Base-by-base conservation (phyloP, 2,329 filamentous ascomycete species). In the Aspergillus brasiliensis region DNA sequence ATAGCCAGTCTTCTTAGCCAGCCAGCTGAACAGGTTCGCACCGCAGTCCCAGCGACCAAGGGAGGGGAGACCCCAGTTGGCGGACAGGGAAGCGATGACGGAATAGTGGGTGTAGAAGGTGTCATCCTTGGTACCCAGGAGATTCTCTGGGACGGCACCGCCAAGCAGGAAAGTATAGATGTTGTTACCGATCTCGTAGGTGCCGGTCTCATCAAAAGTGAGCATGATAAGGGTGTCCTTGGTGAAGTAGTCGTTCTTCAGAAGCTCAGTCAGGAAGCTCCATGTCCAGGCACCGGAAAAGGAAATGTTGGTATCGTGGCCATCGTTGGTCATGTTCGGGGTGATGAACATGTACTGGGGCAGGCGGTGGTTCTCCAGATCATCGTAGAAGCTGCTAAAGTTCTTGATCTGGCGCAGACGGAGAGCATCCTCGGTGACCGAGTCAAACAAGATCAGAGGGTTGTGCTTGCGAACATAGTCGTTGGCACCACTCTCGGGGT, bases 391-490 rank as follows among this genome's bases (percentile, higher is more conserved):
- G 65, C 82, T 71, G 46, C 81, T 87, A 62, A 91, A 80, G 77
- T 91, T 92, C 83, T 95, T 94, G 76, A 91, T 88, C 70, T 86
- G 82, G 3, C 84, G 82, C 1, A 91, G 80, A 27, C 90, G 86
- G 15, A 84, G 80, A 8, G 82, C 72, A 51, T 82, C 83, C 46
- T 81, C 77, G 56, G 86, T 83, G 38, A 90, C 82, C 17, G 84
- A 85, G 72, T 92, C 83, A 74, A 85, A 91, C 55, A 89, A 80
- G 58, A 93, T 79, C 78, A 49, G 83, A 81, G 76, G 76, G 57
- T 94, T 93, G 78, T 95, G 91, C 78, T 95, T 95, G 71, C 91
- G 87, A 1, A 94, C 90, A 72, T 95, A 95, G 77, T 89, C 87
- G 67, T 91, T 89, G 44, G 83, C 82, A 27, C 84, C 83, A 2